These are phyloP conservation scores for Pythium dissotocum DNA, from an alignment of 352 stramenopile genomes.

Conservation along the genomic window DNA sequence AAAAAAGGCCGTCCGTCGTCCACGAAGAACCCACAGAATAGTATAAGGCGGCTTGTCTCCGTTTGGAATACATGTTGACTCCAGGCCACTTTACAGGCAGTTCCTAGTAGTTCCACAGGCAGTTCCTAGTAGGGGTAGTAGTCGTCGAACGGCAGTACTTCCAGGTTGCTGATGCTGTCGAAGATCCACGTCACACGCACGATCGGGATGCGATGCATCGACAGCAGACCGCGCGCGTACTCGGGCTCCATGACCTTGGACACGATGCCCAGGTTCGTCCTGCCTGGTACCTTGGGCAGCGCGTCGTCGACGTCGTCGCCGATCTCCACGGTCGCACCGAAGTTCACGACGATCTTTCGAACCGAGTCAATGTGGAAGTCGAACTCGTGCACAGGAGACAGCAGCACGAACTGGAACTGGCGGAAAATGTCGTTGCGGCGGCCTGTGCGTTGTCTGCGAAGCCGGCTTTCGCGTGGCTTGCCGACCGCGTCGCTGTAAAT, in stretches of 20 bases:
- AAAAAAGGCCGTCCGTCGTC: background rate
- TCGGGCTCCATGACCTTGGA: slow-evolving; percentile 62
- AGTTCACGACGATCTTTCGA: slow-evolving; percentile 59
- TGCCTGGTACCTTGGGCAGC: slow-evolving; percentile 10
- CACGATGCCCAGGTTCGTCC: slow-evolving; percentile 58
- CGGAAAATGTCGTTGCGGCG: slow-evolving; percentile 76
- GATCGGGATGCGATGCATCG: slow-evolving; percentile 77
- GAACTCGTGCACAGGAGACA: slow-evolving; percentile 68
- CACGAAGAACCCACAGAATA: background rate
- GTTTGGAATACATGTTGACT: slow-evolving; percentile 2
- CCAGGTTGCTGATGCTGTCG: slow-evolving; percentile 85
- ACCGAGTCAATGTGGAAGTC: slow-evolving; percentile 75
- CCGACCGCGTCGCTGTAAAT: slow-evolving; percentile 73
- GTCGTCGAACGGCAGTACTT: slow-evolving; percentile 82
- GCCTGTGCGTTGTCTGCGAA: slow-evolving; percentile 48
- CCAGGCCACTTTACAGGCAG: background rate
- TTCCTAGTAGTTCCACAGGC: slow-evolving; percentile 30
- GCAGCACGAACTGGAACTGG: slow-evolving; percentile 71
- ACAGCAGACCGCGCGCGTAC: slow-evolving; percentile 57
- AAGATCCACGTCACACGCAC: slow-evolving; percentile 88
- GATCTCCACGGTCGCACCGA: slow-evolving; percentile 56
- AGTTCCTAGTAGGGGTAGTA: slow-evolving; percentile 78
- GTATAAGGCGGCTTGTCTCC: background rate
- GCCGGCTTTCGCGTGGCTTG: slow-evolving; percentile 66
- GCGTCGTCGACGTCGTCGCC: slow-evolving; percentile 12